Evolutionary conservation across 2,329 filamentous ascomycete species (phyloP).

Genomic region (Nannizziopsis barbatae): DNA sequence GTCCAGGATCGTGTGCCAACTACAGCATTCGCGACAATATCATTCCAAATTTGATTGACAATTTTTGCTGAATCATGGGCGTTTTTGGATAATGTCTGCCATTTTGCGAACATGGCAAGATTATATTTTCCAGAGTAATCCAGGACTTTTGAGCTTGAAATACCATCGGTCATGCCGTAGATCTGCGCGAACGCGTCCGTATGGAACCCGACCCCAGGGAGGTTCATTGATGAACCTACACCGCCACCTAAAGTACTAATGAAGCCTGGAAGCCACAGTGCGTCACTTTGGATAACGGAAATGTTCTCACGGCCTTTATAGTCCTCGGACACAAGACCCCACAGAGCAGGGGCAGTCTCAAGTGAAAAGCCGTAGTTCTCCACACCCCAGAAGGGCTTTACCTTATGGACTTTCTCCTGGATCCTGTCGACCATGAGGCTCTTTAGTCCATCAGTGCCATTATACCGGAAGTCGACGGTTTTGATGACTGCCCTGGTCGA

Average conservation of each 20-base stretch:
- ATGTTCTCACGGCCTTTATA: conserved; percentile 26
- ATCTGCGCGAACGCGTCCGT: conserved; percentile 19
- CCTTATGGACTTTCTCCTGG: conserved; percentile 28
- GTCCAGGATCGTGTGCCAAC: conserved; percentile 28
- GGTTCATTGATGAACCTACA: conserved; percentile 19
- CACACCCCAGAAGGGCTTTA: conserved; percentile 30
- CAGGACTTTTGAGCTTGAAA: not conserved
- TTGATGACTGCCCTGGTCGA: conserved; percentile 37
- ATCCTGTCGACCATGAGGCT: conserved; percentile 28
- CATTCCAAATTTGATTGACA: conserved; percentile 38
- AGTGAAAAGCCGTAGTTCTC: conserved; percentile 25
- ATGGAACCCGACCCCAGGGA: conserved; percentile 29
- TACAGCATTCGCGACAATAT: conserved; percentile 35
- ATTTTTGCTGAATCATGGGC: conserved; percentile 25
- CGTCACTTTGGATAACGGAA: conserved; percentile 23
- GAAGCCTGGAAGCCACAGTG: conserved; percentile 26
- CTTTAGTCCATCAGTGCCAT: conserved; percentile 31
- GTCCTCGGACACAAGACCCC: conserved; percentile 31
- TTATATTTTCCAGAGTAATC: conserved; percentile 31
- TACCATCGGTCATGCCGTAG: conserved; percentile 11
- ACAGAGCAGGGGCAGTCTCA: conserved; percentile 25
- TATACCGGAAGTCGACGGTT: conserved; percentile 35
- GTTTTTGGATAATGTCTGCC: conserved; percentile 29
- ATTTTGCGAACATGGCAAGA: conserved; percentile 34
- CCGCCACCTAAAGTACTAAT: not conserved